Conservation (phyloP, 805 yeast species). For the Yarrowia hollandica region DNA sequence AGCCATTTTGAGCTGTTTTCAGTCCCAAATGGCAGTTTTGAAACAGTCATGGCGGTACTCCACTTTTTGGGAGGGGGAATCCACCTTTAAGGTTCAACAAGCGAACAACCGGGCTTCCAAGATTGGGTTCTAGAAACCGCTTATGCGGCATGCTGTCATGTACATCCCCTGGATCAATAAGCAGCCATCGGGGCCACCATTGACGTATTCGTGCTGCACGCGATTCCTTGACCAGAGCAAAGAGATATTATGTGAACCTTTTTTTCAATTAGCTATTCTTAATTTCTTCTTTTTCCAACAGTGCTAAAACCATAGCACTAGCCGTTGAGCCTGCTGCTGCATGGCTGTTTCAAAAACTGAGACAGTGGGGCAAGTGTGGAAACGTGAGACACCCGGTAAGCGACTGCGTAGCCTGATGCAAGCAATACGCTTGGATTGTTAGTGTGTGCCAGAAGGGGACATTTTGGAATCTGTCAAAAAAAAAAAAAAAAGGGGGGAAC, state of each 20-base stretch:
- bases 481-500: too few species aligned
- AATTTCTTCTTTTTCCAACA: too few species aligned
- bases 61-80: neutral
- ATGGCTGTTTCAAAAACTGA: conserved; percentile 6
- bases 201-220: too few species aligned
- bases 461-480: neutral
- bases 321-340: neutral
- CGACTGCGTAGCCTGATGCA: neutral
- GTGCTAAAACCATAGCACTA: neutral
- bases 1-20: neutral
- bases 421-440: neutral
- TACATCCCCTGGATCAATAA: too few species aligned
- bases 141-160: neutral
- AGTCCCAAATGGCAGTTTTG: neutral
- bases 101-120: neutral
- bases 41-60: neutral
- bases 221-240: too few species aligned
- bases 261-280: too few species aligned
- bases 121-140: conserved; percentile 8
- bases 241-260: too few species aligned
- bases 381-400: neutral
- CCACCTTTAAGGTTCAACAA: neutral
- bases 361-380: neutral
- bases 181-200: too few species aligned
- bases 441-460: neutral